phyloP scores from a whole-genome alignment of 352 stramenopile genomes.

The Phytophthora podocarpi region DNA sequence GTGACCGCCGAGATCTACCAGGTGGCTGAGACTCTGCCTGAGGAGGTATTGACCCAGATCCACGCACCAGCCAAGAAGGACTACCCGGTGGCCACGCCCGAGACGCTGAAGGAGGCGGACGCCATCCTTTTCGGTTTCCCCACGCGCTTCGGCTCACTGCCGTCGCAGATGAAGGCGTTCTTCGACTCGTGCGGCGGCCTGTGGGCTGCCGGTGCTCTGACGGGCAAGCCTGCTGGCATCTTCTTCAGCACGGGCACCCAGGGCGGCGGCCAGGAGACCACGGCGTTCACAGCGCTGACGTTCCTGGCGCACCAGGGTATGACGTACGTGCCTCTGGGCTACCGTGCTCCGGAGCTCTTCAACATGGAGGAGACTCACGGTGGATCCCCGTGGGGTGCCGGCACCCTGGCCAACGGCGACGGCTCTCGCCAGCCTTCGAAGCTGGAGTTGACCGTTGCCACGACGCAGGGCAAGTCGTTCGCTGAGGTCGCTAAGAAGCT shows the following conservation, averaged over 20 bases:
- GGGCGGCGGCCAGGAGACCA: slow-evolving; percentile 33
- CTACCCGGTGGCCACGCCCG: slow-evolving; percentile 27
- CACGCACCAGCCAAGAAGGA: slow-evolving; percentile 33
- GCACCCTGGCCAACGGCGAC: slow-evolving; percentile 24
- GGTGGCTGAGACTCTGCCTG: slow-evolving; percentile 20
- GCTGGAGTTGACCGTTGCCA: slow-evolving; percentile 79
- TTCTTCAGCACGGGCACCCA: slow-evolving; percentile 38
- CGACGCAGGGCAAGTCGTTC: slow-evolving; percentile 86
- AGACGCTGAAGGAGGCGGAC: slow-evolving; percentile 33
- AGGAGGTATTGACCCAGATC: slow-evolving; percentile 16
- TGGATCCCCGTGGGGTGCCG: slow-evolving; percentile 30
- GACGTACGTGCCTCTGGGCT: slow-evolving; percentile 31
- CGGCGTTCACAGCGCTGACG: slow-evolving; percentile 31
- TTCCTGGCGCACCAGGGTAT: slow-evolving; percentile 34
- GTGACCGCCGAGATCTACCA: slow-evolving; percentile 32
- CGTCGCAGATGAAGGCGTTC: slow-evolving; percentile 33
- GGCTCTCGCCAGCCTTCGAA: slow-evolving; percentile 67
- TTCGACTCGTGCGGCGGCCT: slow-evolving; percentile 32
- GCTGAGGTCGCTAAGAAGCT: slow-evolving; percentile 81
- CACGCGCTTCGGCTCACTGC: slow-evolving; percentile 33
- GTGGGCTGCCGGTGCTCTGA: slow-evolving; percentile 26
- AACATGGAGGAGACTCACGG: slow-evolving; percentile 39
- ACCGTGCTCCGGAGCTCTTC: slow-evolving; percentile 25
- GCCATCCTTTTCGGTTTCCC: slow-evolving; percentile 37
- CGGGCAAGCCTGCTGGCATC: slow-evolving; percentile 34